Evolutionary conservation across 768 basidiomycete species (phyloP), one percentile per base, ranked within the genome.

Genomic region (Hypholoma fasciculare): DNA sequence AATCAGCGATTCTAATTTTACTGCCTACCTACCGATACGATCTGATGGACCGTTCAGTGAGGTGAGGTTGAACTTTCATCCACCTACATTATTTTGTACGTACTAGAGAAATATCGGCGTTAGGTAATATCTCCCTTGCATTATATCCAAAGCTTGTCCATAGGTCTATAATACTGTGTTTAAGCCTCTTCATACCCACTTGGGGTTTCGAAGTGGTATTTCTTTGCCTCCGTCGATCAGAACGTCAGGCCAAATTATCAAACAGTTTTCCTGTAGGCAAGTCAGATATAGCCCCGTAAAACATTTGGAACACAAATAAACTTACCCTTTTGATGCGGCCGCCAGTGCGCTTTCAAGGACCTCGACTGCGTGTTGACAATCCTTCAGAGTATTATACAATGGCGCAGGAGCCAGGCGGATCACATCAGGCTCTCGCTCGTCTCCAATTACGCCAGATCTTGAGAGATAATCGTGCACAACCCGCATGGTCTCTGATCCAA

Each of bases 371-470:
- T 78, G 74, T 65, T 90, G 82, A 60, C 90, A 90, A 64, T 99
- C 97, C 63, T 76, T 73, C 63, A 86, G 78, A 12, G 88, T 88
- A 69, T 90, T 97, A 72, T 98, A 99, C 69, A 98, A 75, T 36
- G 96, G 90, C 14, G 81, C 80, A 48, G 96, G 95, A 60, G 94
- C 84, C 46, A 98, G 74, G 9, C 97, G 83, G 64, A 99, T 95
- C 51, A 98, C 93, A 67, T 94, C 90, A 26, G 97, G 96, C 66
- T 87, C 76, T 67, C 97, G 78, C 72, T 96, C 92, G 72, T 99
- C 97, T 9, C 93, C 96, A 52, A 97, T 81, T 13, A 99, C 89
- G 6, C 97, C 97, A 51, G 78, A 72, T 59, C 79, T 78, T 19
- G 78, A 74, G 66, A 98, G 71, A 40, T 73, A 76, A 52, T 81